Evolutionary conservation across 2,329 filamentous ascomycete species (phyloP).

Genomic region (Diaporthe aspalathi): DNA sequence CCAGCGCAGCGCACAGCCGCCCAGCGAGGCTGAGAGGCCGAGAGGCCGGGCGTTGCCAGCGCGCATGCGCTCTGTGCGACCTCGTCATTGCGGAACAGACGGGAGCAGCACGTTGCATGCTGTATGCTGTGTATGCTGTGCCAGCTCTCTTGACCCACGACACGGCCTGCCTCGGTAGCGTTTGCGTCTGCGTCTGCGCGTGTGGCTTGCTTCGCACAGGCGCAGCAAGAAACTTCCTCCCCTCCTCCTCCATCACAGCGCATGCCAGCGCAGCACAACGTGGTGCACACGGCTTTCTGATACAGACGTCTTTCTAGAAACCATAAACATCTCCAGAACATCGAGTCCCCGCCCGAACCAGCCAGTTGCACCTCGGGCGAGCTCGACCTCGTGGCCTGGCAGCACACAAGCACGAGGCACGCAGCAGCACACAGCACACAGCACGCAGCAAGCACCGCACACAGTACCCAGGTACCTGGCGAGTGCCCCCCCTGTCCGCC

Average conservation of each 20-base stretch:
- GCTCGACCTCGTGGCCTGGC: not conserved
- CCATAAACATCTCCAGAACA: not conserved
- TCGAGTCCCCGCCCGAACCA: conserved; percentile 4
- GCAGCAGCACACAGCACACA: no score
- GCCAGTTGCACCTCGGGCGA: conserved; percentile 21
- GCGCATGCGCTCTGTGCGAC: conserved; percentile 30
- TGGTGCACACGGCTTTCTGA: conserved; percentile 12
- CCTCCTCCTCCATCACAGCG: conserved; percentile 17
- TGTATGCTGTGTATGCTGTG: conserved; percentile 2
- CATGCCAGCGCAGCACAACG: not conserved
- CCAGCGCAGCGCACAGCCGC: conserved; percentile 17
- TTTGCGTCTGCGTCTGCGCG: not conserved
- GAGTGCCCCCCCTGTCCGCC: not conserved
- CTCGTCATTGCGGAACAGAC: conserved; percentile 23
- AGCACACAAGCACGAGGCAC: no score
- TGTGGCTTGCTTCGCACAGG: conserved; percentile 28
- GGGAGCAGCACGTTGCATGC: conserved; percentile 13
- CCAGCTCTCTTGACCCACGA: conserved; percentile 17
- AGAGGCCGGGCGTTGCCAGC: conserved; percentile 8
- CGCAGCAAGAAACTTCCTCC: conserved; percentile 22
- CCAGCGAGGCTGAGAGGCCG: conserved; percentile 9
- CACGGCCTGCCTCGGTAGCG: not conserved
- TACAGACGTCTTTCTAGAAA: conserved; percentile 22
- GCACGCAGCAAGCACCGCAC: not conserved
- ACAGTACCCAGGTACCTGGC: conserved; percentile 6